These are phyloP conservation scores for Yamadazyma blattariae DNA, from an alignment of 1,139 yeast genomes.

Conservation along the genomic window DNA sequence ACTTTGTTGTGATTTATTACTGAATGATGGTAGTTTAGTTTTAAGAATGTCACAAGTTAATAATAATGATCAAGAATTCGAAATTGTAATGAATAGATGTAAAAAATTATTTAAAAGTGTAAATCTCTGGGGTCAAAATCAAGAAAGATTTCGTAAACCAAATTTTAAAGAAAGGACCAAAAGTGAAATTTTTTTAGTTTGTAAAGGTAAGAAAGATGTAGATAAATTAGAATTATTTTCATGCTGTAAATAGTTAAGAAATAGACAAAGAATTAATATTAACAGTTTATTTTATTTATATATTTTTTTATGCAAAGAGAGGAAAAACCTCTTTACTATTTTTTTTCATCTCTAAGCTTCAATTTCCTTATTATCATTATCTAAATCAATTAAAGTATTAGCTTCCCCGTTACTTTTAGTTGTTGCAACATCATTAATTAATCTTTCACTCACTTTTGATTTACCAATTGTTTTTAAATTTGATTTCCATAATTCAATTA, in stretches of 20 bases:
- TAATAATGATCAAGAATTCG: constrained; percentile 49
- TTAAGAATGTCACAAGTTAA: constrained; percentile 71
- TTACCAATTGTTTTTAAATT: constrained; percentile 52
- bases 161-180: background rate
- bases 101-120: constrained; percentile 59
- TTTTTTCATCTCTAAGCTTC: constrained; percentile 1
- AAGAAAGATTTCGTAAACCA: constrained; percentile 23
- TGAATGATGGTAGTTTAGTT: constrained; percentile 68
- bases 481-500: constrained; percentile 67
- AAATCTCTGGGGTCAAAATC: constrained; percentile 15
- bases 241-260: too few relatives aligned
- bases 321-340: too few relatives aligned
- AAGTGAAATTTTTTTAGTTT: constrained; percentile 74
- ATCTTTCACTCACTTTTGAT: constrained; percentile 57
- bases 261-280: too few relatives aligned
- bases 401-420: constrained; percentile 11
- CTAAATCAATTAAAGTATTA: constrained; percentile 2
- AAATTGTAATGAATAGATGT: constrained; percentile 53
- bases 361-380: constrained; percentile 1
- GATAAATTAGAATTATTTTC: constrained; percentile 48
- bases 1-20: constrained; percentile 66
- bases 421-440: constrained; percentile 29
- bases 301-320: too few relatives aligned
- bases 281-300: too few relatives aligned
- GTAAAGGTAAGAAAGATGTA: constrained; percentile 45